Evolutionary conservation across 1,284 basidiomycete genomes (phyloP).

Genomic region (Tilletia walkeri): DNA sequence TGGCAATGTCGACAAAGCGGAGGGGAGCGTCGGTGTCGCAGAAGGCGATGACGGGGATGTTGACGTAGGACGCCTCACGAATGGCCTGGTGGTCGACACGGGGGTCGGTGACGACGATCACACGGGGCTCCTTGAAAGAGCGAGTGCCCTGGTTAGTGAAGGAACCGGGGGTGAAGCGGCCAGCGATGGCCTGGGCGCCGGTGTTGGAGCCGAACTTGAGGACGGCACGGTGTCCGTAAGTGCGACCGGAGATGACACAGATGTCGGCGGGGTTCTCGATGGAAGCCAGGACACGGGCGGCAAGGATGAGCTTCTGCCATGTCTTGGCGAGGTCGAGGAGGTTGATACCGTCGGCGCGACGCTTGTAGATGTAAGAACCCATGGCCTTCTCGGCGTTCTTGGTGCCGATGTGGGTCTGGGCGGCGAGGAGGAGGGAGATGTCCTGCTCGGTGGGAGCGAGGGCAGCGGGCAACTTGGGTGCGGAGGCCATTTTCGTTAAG

Average conservation of each 20-base stretch:
- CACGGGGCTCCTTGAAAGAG: conserved; percentile 98
- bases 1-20: conserved; percentile 95
- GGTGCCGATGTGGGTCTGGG: conserved; percentile 80
- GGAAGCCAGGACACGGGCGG: conserved; percentile 55
- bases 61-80: conserved; percentile 98
- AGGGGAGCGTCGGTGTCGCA: conserved; percentile 97
- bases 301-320: conserved; percentile 83
- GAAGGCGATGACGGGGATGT: conserved; percentile 98
- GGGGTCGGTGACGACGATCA: conserved; percentile 97
- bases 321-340: conserved; percentile 98
- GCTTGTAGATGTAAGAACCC: conserved; percentile 96
- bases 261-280: conserved; percentile 98
- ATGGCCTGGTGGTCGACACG: conserved; percentile 99
- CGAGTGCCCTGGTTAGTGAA: conserved; percentile 98
- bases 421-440: conserved; percentile 88
- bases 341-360: conserved; percentile 92
- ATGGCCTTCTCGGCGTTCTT: conserved; percentile 99
- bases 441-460: conserved; percentile 95
- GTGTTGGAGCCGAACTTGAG: conserved; percentile 98
- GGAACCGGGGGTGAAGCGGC: conserved; percentile 97
- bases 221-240: conserved; percentile 98
- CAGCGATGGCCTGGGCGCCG: conserved; percentile 95
- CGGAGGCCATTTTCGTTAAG: conserved; percentile 4
- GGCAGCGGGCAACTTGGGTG: conserved; percentile 78
- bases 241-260: conserved; percentile 94